These are phyloP conservation scores for Starmera stellimalicola DNA, from an alignment of 1,139 yeast species.

Conservation along the genomic window DNA sequence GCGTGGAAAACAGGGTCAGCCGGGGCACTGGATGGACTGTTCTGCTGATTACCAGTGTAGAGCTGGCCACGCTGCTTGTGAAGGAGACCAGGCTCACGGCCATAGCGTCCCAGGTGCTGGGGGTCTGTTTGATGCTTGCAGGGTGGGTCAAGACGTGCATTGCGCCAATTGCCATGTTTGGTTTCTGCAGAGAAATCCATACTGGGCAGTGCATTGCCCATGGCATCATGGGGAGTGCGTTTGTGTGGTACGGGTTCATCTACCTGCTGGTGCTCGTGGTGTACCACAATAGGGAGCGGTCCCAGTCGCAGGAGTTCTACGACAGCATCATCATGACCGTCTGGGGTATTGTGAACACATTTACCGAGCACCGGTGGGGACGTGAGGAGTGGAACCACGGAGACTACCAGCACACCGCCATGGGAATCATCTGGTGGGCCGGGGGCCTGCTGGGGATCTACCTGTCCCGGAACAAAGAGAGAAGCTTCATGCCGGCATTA, in stretches of 20 bases:
- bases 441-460: slow-evolving; percentile 83
- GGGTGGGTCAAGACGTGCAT: slow-evolving; percentile 67
- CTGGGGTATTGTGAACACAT: slow-evolving; percentile 92
- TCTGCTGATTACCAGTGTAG: slow-evolving; percentile 30
- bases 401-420: slow-evolving; percentile 86
- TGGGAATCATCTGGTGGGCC: slow-evolving; percentile 96
- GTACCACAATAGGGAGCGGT: slow-evolving; percentile 41
- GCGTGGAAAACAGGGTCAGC: slow-evolving; percentile 58
- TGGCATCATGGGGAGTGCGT: slow-evolving; percentile 92
- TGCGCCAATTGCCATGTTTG: slow-evolving; percentile 78
- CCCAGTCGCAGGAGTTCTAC: slow-evolving; percentile 72
- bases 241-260: slow-evolving; percentile 68
- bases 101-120: slow-evolving; percentile 26
- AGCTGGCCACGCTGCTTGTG: background rate
- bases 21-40: slow-evolving; percentile 60
- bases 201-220: slow-evolving; percentile 95
- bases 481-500: slow-evolving; percentile 74
- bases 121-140: slow-evolving; percentile 37
- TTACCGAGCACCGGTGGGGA: slow-evolving; percentile 96
- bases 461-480: slow-evolving; percentile 50
- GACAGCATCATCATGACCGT: slow-evolving; percentile 72
- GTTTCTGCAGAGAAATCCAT: slow-evolving; percentile 68
- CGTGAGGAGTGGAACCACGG: slow-evolving; percentile 80
- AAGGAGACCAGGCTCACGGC: background rate
- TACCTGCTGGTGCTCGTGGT: slow-evolving; percentile 56